Evolutionary conservation across 306 rosid genomes (phyloP).

Genomic region (Carpinus viminea): DNA sequence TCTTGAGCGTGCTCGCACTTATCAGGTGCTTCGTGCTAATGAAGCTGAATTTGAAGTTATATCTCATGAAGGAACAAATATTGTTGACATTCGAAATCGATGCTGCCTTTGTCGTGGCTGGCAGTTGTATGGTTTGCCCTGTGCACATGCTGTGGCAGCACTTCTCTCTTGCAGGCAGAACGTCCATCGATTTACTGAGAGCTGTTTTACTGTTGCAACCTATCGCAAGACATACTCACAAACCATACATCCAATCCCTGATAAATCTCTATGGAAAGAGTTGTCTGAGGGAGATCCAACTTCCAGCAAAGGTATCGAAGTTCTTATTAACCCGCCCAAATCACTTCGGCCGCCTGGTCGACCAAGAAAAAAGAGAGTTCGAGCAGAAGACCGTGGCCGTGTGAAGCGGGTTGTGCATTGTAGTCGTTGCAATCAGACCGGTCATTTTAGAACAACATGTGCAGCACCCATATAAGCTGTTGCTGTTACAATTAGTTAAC

Average conservation of each 20-base stretch:
- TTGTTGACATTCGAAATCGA: conserved; percentile 77
- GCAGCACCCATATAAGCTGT: conserved; percentile 68
- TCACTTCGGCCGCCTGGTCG: conserved; percentile 83
- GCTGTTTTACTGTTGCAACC: conserved; percentile 83
- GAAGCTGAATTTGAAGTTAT: conserved; percentile 89
- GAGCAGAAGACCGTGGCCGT: conserved; percentile 88
- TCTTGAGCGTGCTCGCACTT: conserved; percentile 76
- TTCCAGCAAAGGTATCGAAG: conserved; percentile 40
- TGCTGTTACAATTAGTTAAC: not conserved
- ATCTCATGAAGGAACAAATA: conserved; percentile 71
- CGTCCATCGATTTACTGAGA: conserved; percentile 84
- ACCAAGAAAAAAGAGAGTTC: conserved; percentile 79
- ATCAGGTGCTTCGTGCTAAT: conserved; percentile 86
- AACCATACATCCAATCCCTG: conserved; percentile 89
- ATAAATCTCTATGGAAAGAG: conserved; percentile 80
- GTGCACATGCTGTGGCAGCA: conserved; percentile 92
- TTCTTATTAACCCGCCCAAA: conserved; percentile 69
- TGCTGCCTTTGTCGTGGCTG: conserved; percentile 82
- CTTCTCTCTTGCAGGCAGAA: conserved; percentile 86
- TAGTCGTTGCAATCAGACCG: conserved; percentile 90
- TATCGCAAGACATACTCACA: conserved; percentile 85
- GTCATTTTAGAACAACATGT: conserved; percentile 92
- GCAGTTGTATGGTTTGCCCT: conserved; percentile 89
- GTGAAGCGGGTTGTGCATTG: conserved; percentile 88
- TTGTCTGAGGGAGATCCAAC: conserved; percentile 54